phyloP scores from a whole-genome alignment of 1,139 yeast genomes.

The Candida sanyaensis region DNA sequence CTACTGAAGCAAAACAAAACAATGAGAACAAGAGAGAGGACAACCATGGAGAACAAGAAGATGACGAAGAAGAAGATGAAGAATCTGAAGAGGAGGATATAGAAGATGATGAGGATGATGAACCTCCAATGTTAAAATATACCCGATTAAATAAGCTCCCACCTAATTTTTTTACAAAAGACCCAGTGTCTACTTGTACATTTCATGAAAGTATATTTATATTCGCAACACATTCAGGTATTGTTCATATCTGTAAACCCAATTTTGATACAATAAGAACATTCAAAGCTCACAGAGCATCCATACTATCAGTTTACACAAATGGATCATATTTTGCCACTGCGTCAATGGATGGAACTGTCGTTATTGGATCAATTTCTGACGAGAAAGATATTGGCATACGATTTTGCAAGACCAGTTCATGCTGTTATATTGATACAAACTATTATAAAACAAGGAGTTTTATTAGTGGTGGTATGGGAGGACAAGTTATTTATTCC shows the following conservation, averaged over 20 bases:
- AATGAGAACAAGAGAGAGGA: background rate
- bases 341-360: slow-evolving; percentile 92
- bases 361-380: slow-evolving; percentile 70
- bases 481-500: slow-evolving; percentile 77
- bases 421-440: slow-evolving; percentile 79
- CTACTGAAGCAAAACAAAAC: background rate
- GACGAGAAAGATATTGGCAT: slow-evolving; percentile 72
- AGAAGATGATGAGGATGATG: slow-evolving; percentile 51
- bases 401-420: slow-evolving; percentile 85
- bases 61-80: slow-evolving; percentile 12
- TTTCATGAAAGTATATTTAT: slow-evolving; percentile 62
- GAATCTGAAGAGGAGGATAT: slow-evolving; percentile 24
- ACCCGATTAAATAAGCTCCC: slow-evolving; percentile 69
- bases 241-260: slow-evolving; percentile 65
- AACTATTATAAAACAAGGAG: slow-evolving; percentile 61
- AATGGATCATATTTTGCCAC: slow-evolving; percentile 80
- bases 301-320: slow-evolving; percentile 68
- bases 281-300: slow-evolving; percentile 82
- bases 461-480: slow-evolving; percentile 87
- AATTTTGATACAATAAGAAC: slow-evolving; percentile 65
- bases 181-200: slow-evolving; percentile 72
- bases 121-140: slow-evolving; percentile 78
- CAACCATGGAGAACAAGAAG: slow-evolving; percentile 12
- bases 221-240: slow-evolving; percentile 90
- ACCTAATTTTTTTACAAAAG: slow-evolving; percentile 63